phyloP scores from a whole-genome alignment of 495 filamentous ascomycete species.

The Penicillium waksmanii region DNA sequence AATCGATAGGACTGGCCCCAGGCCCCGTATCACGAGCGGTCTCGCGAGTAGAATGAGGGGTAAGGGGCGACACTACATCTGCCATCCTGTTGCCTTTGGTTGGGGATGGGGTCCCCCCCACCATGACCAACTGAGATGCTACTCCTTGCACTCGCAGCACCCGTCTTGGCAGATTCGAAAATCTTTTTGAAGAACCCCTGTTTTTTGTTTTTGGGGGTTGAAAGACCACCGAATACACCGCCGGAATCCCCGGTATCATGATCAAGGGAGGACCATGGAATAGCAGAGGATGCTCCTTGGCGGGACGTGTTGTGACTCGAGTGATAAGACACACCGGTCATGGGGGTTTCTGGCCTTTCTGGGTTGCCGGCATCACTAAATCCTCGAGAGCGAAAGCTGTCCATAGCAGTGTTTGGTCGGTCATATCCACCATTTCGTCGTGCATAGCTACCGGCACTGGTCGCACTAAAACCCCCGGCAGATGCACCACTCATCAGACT shows the following conservation, averaged over 20 bases:
- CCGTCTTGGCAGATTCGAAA: conserved; percentile 90
- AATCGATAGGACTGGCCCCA: conserved; percentile 68
- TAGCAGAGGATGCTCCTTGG: conserved; percentile 50
- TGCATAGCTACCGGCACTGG: conserved; percentile 90
- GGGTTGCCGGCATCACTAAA: conserved; percentile 48
- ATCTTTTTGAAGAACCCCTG: conserved; percentile 96
- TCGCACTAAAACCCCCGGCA: conserved; percentile 89
- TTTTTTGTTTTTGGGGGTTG: conserved; percentile 88
- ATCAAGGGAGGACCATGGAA: conserved; percentile 48
- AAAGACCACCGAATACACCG: conserved; percentile 73
- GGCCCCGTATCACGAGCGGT: conserved; percentile 70
- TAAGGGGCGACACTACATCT: conserved; percentile 39
- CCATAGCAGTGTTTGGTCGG: conserved; percentile 57
- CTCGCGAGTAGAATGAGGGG: conserved; percentile 43
- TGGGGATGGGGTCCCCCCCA: conserved; percentile 50
- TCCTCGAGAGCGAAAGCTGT: conserved; percentile 43
- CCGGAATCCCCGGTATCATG: conserved; percentile 48
- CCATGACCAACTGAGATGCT: conserved; percentile 72
- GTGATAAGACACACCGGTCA: conserved; percentile 80
- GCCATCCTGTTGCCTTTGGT: conserved; percentile 49
- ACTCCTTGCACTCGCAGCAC: conserved; percentile 84
- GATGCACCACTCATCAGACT: conserved; percentile 94
- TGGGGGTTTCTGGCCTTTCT: conserved; percentile 67
- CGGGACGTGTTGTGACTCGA: conserved; percentile 76
- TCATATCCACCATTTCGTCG: conserved; percentile 57